Evolutionary conservation across 179 eudicot genomes (phyloP), one percentile per base, ranked within the genome.

Genomic region (Beta corolliflora): DNA sequence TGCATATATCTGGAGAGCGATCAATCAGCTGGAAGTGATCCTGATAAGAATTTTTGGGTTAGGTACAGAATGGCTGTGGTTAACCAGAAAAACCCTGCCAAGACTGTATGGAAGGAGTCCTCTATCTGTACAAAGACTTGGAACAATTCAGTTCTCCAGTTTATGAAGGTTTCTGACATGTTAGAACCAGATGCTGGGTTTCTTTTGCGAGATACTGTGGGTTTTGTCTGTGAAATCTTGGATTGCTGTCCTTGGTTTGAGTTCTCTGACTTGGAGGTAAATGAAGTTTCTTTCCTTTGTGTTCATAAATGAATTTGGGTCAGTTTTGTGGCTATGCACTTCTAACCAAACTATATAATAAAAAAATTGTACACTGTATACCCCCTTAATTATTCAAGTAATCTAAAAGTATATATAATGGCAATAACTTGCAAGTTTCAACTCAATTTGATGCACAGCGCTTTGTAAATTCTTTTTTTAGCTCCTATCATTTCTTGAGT

Each of bases 161-260:
- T 96, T 83, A 92, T 96, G 99, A 96, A 96, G 91, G 97, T 96
- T 70, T 91, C 98, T n/a, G 99, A 96, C 84, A 88, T 96, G 97
- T 87, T 94, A 56, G 99, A 96, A 85, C 90, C 92, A 77, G 97
- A 96, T 88, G 97, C 96, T 12, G 99, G 99, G 75, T 96, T 96
- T 83, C 89, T 96, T 78, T 89, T 89, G 72, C 93, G 97, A 55
- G 99, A 96, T 80, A 89, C 94, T 19, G 98, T 96, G 80, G 92
- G 91, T 75, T 96, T 96, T 88, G 98, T 94, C 53, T 92, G 99
- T 90, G 99, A 96, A 89, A 96, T 96, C 84, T 83, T 96, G 90
- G 99, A 96, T 79, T 96, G 99, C 89, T 96, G 98, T 85, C 99
- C 99, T 63, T 96, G 99, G 99, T 96, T 96, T 85, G 99, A 96